Evolutionary conservation across 305 asterid genomes (phyloP), one percentile per base, ranked within the genome.

Genomic region (Rubia peregrina): DNA sequence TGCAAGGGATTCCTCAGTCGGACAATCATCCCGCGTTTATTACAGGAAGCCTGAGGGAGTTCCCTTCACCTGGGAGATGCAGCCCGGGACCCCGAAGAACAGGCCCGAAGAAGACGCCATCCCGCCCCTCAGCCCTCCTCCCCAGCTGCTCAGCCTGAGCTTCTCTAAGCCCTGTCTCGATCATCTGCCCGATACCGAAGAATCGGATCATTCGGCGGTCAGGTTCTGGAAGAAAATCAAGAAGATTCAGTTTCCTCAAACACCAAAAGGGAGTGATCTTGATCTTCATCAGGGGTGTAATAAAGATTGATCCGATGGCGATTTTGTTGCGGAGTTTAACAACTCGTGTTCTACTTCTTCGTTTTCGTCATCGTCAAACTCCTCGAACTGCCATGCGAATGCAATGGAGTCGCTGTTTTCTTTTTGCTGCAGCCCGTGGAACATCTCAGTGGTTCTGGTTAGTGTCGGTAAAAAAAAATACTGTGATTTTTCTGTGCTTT

Each of bases 41-140:
- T 85, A 79, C 55, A 80, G 89, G 9, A 61, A 78, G 2, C 75
- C 83, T 0, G 90, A 85, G 78, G 98, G 96, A 43, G 85, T 92
- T 30, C 97, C 98, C 0, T 89, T 92, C 73, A 53, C 74, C 71
- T 92, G 98, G 97, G 98, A 92, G 70, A 85, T 62, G 89, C 76
- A 69, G 56, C 98, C 97, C 0, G 98, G 97, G 33, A 92, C 86
- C 0, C 84, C 98, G 0, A 85, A 79, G 67, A 71, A 80, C 77
- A 84, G 80, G 33, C 86, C 82, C 2, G 81, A 83, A 76, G 84
- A 80, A 38, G 85, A 80, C 1, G 71, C 41, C 14, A 59, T 89
- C 41, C 89, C 84, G 6, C 95, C 95, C 8, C 80, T 85, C 9
- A 80, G 89, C 73, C 98, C 95, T 38, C 85, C 96, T 6, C 94